phyloP scores from a whole-genome alignment of 768 basidiomycete genomes.

The Lactarius quietus region DNA sequence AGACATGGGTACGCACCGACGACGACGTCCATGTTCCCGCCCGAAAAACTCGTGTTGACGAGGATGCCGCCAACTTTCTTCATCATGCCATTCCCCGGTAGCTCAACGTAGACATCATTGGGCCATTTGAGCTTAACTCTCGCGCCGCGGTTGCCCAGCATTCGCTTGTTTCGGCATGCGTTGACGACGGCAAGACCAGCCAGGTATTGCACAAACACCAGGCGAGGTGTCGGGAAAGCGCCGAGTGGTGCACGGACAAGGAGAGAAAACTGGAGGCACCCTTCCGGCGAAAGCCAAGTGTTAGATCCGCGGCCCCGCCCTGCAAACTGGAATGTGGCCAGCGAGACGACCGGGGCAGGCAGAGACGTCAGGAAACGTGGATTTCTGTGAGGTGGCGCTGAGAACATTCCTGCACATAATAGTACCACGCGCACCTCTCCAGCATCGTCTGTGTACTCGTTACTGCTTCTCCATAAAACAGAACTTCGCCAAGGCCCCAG shows the following conservation, averaged over 20 bases:
- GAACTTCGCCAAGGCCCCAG: conserved; percentile 69
- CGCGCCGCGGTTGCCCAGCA: conserved; percentile 49
- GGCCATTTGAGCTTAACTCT: conserved; percentile 91
- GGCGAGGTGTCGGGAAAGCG: conserved; percentile 51
- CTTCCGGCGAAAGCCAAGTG: conserved; percentile 87
- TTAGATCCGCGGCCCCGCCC: conserved; percentile 89
- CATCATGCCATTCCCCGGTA: conserved; percentile 39
- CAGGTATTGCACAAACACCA: conserved; percentile 94
- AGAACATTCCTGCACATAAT: neutral
- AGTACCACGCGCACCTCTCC: conserved; percentile 62
- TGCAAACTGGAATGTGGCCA: conserved; percentile 84
- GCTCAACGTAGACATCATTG: conserved; percentile 85
- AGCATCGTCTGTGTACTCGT: conserved; percentile 95
- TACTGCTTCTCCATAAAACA: conserved; percentile 85
- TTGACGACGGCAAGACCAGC: conserved; percentile 87
- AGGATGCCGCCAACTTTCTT: conserved; percentile 91
- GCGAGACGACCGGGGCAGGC: conserved; percentile 72
- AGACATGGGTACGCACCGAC: conserved; percentile 58
- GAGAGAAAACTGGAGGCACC: conserved; percentile 83
- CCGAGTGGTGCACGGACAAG: conserved; percentile 57
- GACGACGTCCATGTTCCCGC: conserved; percentile 68
- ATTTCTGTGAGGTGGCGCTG: conserved; percentile 51
- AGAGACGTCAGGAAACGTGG: conserved; percentile 62
- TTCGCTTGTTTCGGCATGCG: conserved; percentile 60
- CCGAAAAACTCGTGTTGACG: conserved; percentile 82